These are phyloP conservation scores for Moricandia arvensis DNA, from an alignment of 345 rosid genomes.

Conservation along the genomic window DNA sequence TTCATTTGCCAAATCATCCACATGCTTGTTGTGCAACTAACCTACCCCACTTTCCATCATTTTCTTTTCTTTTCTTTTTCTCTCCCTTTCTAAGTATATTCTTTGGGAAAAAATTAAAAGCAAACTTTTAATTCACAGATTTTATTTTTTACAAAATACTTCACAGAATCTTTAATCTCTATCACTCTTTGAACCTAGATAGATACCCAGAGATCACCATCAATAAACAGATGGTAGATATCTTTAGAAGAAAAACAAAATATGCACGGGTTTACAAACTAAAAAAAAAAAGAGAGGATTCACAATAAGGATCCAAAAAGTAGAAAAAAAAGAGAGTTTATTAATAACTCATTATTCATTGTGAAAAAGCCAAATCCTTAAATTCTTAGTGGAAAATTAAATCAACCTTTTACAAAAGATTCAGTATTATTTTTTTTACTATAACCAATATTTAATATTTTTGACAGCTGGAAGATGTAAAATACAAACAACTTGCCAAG, in stretches of 20 bases:
- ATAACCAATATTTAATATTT: neutral
- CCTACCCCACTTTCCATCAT: constrained; percentile 35
- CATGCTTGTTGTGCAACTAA: constrained; percentile 43
- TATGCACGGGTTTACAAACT: neutral
- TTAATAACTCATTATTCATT: too few relatives aligned
- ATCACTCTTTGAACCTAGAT: constrained; percentile 1
- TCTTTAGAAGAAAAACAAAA: neutral
- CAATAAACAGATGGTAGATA: neutral
- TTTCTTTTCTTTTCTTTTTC: neutral
- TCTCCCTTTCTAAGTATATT: constrained; percentile 14
- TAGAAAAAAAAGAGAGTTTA: too few relatives aligned
- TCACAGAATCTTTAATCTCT: neutral
- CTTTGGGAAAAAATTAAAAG: neutral
- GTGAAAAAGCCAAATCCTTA: too few relatives aligned
- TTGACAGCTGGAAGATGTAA: constrained; percentile 16
- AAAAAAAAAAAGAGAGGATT: too few relatives aligned
- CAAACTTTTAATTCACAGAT: constrained; percentile 2
- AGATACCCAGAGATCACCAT: constrained; percentile 5
- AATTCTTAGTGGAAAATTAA: too few relatives aligned
- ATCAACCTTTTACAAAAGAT: neutral
- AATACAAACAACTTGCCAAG: constrained; percentile 19
- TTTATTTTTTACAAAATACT: too few relatives aligned
- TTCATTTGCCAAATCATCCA: constrained; percentile 37
- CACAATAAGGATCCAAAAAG: too few relatives aligned
- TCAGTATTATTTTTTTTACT: neutral